Conservation (phyloP, 2,329 filamentous ascomycete species). For the Graphium sp. region DNA sequence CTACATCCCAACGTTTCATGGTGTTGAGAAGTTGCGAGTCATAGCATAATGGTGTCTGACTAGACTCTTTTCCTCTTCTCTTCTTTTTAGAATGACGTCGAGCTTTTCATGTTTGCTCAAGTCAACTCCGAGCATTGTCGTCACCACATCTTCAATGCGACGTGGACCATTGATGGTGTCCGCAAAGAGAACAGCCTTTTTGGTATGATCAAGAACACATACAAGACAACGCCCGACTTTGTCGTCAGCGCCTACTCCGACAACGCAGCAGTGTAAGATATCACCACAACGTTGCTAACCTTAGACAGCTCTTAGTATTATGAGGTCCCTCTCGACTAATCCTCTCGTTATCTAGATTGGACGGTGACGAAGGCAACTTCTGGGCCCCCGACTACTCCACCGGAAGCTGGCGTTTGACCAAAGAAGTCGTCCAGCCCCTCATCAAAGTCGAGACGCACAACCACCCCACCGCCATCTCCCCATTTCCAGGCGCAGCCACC, state of each 20-base stretch:
- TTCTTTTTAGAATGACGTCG: conserved; percentile 48
- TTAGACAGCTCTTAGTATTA: not conserved
- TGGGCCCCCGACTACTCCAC: conserved; percentile 83
- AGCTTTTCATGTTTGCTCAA: conserved; percentile 98
- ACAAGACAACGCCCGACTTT: conserved; percentile 62
- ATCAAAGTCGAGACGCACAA: conserved; percentile 97
- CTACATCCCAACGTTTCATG: not conserved
- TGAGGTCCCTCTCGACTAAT: no score
- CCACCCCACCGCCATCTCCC: conserved; percentile 89
- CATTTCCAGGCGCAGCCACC: conserved; percentile 82
- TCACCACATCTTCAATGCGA: conserved; percentile 88
- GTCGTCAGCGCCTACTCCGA: conserved; percentile 96
- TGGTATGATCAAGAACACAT: conserved; percentile 91
- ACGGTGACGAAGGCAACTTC: conserved; percentile 25
- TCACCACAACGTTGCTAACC: conserved; percentile 5
- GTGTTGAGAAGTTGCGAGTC: no score
- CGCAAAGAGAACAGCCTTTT: conserved; percentile 71
- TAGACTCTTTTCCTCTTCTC: not conserved
- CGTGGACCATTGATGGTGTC: conserved; percentile 84
- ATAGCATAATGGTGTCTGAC: not conserved
- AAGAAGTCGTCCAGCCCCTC: conserved; percentile 74
- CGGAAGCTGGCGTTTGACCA: conserved; percentile 73
- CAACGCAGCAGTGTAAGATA: conserved; percentile 64
- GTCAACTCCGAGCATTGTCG: conserved; percentile 92
- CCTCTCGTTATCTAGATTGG: conserved; percentile 9